phyloP scores from a whole-genome alignment of 83 land plant genomes.

The Picea abies region DNA sequence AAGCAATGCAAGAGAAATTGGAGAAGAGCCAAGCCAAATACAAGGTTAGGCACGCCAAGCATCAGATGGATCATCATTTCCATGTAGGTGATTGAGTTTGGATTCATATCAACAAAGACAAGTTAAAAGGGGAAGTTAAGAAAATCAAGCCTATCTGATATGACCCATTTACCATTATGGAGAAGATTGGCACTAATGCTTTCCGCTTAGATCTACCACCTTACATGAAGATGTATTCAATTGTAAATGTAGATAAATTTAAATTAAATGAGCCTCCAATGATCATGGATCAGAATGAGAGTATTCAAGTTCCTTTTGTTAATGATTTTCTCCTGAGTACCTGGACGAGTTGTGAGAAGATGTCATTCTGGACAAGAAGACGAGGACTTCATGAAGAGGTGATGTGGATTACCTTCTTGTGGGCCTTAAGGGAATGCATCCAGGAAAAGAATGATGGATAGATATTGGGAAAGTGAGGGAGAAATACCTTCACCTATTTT shows the following conservation, averaged over 20 bases:
- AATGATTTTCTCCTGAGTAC: background rate
- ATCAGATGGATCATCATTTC: background rate
- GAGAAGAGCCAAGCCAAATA: background rate
- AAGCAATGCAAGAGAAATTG: background rate
- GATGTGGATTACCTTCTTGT: background rate
- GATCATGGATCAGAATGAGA: background rate
- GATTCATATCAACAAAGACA: background rate
- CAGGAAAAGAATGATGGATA: background rate
- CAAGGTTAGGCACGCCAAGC: background rate
- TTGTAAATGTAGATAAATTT: no score
- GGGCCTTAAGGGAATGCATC: background rate
- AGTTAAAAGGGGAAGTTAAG: background rate
- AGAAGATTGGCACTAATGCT: no score
- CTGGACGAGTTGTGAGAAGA: background rate
- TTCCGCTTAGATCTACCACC: no score
- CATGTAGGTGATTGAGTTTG: background rate
- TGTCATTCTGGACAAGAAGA: background rate
- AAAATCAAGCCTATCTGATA: background rate
- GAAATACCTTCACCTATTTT: no score
- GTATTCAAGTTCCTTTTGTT: background rate
- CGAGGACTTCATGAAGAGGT: background rate
- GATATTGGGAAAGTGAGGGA: background rate
- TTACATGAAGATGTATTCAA: no score
- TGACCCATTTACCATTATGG: no score
- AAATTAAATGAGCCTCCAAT: background rate